phyloP scores from a whole-genome alignment of 2,329 filamentous ascomycete genomes.

The Lizonia empirigonia region DNA sequence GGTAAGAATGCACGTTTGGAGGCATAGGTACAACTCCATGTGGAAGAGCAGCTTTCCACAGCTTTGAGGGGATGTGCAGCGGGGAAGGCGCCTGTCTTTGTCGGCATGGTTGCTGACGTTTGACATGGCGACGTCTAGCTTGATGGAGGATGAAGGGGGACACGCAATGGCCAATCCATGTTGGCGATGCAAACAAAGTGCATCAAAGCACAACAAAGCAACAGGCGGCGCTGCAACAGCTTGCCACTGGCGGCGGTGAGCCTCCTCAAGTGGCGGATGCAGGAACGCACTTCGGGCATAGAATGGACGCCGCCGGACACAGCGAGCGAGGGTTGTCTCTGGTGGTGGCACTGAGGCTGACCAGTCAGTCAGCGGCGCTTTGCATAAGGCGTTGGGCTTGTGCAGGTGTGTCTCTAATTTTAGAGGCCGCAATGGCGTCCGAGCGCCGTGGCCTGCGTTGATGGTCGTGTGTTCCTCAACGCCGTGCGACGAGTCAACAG shows the following conservation, averaged over 20 bases:
- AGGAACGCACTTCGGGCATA: constrained; percentile 11
- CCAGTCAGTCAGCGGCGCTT: constrained; percentile 26
- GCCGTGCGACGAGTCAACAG: constrained; percentile 7
- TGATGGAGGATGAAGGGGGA: constrained; percentile 13
- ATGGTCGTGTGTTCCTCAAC: constrained; percentile 7
- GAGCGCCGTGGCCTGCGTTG: constrained; percentile 8
- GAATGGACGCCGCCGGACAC: constrained; percentile 10
- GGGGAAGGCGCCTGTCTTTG: constrained; percentile 3
- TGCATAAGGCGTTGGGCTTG: constrained; percentile 17
- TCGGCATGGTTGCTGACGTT: constrained; percentile 17
- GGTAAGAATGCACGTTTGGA: constrained; percentile 6
- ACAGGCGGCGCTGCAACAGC: constrained; percentile 6
- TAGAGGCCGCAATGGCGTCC: constrained; percentile 20
- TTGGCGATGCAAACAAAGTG: background rate
- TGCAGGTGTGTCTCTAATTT: constrained; percentile 26
- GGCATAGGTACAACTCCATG: background rate
- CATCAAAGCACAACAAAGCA: constrained; percentile 8
- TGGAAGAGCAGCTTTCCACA: constrained; percentile 2
- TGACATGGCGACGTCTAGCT: constrained; percentile 18
- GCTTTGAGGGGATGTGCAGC: constrained; percentile 9
- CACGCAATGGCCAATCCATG: constrained; percentile 13
- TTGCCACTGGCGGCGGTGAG: constrained; percentile 16
- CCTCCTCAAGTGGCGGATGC: constrained; percentile 5
- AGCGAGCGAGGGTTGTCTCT: constrained; percentile 7
- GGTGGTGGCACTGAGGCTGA: constrained; percentile 33